These are phyloP conservation scores for Wolfiporia cocos DNA, from an alignment of 1,284 basidiomycete species.

Conservation along the genomic window DNA sequence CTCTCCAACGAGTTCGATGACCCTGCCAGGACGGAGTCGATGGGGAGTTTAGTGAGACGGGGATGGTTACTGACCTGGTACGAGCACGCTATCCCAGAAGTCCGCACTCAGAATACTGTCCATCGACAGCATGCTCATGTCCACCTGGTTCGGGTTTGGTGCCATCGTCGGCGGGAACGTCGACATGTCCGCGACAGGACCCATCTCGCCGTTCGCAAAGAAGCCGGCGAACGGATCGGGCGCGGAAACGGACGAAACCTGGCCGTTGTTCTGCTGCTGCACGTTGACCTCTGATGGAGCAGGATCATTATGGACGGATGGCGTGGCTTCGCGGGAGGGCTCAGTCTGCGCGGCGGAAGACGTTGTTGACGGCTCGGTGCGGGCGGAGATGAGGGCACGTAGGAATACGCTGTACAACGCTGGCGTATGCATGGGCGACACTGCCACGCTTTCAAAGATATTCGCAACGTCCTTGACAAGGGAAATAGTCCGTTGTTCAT, in stretches of 20 bases:
- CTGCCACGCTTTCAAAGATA: conserved; percentile 68
- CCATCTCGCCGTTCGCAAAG: conserved; percentile 74
- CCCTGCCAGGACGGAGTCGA: conserved; percentile 42
- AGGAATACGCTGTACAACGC: conserved; percentile 85
- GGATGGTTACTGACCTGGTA: conserved; percentile 54
- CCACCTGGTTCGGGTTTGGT: conserved; percentile 39
- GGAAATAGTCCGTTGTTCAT: conserved; percentile 65
- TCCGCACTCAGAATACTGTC: conserved; percentile 70
- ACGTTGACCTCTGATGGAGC: not conserved
- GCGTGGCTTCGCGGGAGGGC: not conserved
- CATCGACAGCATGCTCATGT: conserved; percentile 59
- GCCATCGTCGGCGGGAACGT: conserved; percentile 82
- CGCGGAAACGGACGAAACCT: conserved; percentile 1
- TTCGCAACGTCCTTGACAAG: conserved; percentile 80
- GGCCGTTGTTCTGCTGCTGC: conserved; percentile 3
- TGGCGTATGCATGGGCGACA: conserved; percentile 75
- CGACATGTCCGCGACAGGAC: conserved; percentile 69
- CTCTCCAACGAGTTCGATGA: conserved; percentile 74
- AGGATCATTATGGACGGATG: not conserved
- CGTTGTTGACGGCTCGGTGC: conserved; percentile 33
- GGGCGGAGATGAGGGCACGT: conserved; percentile 67
- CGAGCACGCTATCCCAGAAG: conserved; percentile 81
- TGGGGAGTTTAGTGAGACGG: conserved; percentile 3
- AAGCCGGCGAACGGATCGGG: conserved; percentile 36
- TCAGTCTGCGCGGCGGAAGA: not conserved